These are phyloP conservation scores for Talaromyces sp. DNA, from an alignment of 2,329 filamentous ascomycete species.

Conservation along the genomic window DNA sequence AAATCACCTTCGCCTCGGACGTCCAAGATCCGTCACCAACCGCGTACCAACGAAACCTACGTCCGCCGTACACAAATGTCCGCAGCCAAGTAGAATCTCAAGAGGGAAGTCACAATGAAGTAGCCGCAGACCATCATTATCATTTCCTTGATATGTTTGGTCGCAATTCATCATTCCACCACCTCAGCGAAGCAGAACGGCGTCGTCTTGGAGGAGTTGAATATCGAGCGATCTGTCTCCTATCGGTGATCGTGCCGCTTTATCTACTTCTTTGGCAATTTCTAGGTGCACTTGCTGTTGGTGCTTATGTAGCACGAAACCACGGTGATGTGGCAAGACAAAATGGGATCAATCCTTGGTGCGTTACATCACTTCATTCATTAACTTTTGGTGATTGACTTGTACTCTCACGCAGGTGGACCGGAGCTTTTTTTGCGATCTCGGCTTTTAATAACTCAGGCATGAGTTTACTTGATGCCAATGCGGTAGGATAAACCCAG, in stretches of 20 bases:
- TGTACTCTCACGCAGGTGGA: slow-evolving; percentile 21
- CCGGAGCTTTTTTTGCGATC: slow-evolving; percentile 42
- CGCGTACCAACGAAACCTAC: not conserved
- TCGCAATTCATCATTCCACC: slow-evolving; percentile 43
- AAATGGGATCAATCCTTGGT: not conserved
- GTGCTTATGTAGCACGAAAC: not conserved
- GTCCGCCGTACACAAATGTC: not conserved
- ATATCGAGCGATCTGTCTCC: slow-evolving; percentile 35
- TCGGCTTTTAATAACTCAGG: slow-evolving; percentile 53
- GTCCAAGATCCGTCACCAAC: not conserved
- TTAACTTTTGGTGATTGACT: not conserved
- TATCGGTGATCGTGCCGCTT: slow-evolving; percentile 17
- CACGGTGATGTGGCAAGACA: not conserved
- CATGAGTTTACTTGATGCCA: slow-evolving; percentile 49
- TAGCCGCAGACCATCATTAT: not conserved
- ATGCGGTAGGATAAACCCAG: slow-evolving; percentile 35
- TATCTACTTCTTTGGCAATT: not conserved
- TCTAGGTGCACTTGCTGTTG: not conserved
- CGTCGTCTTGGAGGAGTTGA: slow-evolving; percentile 44
- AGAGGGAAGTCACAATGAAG: not conserved
- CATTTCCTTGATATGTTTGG: slow-evolving; percentile 17
- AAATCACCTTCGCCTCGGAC: not conserved
- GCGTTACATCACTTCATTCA: not conserved
- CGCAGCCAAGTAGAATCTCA: not conserved
- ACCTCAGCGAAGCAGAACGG: slow-evolving; percentile 40